Conservation (phyloP, 2,329 filamentous ascomycete species). For the Cercospora zeina region DNA sequence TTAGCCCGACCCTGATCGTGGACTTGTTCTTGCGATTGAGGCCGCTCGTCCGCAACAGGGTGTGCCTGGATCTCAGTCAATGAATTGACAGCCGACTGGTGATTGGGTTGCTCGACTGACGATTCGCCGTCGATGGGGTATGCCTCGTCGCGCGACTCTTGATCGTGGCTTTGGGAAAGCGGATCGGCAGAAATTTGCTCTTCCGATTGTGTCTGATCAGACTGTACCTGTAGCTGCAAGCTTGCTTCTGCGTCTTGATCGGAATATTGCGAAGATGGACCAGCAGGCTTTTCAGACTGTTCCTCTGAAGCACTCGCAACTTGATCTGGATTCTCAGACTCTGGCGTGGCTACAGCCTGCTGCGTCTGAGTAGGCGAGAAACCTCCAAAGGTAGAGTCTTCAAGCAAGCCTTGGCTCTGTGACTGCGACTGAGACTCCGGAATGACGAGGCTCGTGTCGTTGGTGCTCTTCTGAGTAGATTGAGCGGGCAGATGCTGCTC, state of each 20-base stretch:
- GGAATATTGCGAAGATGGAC: background rate
- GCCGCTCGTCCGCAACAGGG: background rate
- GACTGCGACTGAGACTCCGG: slow-evolving; percentile 36
- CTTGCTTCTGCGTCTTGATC: background rate
- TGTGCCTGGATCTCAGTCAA: background rate
- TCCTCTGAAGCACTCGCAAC: background rate
- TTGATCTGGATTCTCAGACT: background rate
- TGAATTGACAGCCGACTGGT: background rate
- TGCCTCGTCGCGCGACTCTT: background rate
- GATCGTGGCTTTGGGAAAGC: background rate
- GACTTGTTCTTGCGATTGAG: background rate
- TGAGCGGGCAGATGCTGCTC: slow-evolving; percentile 4
- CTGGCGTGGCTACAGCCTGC: background rate
- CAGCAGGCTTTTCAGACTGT: background rate
- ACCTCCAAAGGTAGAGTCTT: slow-evolving; percentile 22
- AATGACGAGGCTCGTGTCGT: slow-evolving; percentile 21
- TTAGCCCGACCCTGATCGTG: background rate
- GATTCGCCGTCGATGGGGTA: background rate
- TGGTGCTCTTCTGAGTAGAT: slow-evolving; percentile 25
- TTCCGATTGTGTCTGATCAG: background rate
- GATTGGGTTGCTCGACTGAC: background rate
- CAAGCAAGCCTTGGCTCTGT: slow-evolving; percentile 22
- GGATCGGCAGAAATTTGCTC: background rate
- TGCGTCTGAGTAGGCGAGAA: slow-evolving; percentile 17
- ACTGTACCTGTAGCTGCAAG: background rate